Evolutionary conservation across 2,329 filamentous ascomycete species (phyloP).

Genomic region (Verticillium nubilum): DNA sequence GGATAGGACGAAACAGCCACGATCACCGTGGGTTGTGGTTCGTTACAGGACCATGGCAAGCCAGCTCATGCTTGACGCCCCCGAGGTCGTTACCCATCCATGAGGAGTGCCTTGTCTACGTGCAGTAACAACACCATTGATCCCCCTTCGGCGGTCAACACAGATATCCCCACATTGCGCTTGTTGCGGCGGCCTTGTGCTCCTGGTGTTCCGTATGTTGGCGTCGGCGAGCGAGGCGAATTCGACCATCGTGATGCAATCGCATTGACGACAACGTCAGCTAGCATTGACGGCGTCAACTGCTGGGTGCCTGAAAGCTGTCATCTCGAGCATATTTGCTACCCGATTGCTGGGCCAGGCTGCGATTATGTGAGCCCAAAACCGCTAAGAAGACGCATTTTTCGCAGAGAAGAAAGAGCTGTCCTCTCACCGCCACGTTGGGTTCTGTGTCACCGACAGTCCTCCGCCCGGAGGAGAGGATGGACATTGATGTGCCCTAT

Average conservation of each 20-base stretch:
- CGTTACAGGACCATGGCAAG: conserved; percentile 13
- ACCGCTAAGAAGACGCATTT: conserved; percentile 4
- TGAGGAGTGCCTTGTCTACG: background rate
- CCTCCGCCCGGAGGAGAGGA: background rate
- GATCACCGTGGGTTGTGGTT: conserved; percentile 4
- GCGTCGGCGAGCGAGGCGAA: background rate
- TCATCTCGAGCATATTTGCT: conserved; percentile 7
- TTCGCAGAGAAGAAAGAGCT: conserved; percentile 7
- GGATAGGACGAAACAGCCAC: conserved; percentile 10
- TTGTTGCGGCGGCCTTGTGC: background rate
- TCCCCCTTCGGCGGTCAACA: background rate
- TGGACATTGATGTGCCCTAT: background rate
- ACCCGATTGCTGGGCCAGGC: conserved; percentile 8
- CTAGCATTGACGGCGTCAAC: background rate
- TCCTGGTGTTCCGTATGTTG: background rate
- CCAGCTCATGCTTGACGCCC: background rate
- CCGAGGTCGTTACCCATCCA: background rate
- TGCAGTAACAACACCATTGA: background rate
- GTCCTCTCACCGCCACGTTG: conserved; percentile 13
- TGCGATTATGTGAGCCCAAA: conserved; percentile 9
- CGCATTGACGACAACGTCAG: background rate
- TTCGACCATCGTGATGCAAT: background rate
- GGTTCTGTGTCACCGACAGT: conserved; percentile 15
- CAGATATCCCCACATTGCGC: background rate
- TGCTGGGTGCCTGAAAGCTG: background rate